A percentile compares a stretch with the other conserved stretches of the same genome.
These are phyloP conservation scores for Emergomyces pasteurianus DNA, from an alignment of 2,329 filamentous ascomycete genomes.

Conservation along the genomic window DNA sequence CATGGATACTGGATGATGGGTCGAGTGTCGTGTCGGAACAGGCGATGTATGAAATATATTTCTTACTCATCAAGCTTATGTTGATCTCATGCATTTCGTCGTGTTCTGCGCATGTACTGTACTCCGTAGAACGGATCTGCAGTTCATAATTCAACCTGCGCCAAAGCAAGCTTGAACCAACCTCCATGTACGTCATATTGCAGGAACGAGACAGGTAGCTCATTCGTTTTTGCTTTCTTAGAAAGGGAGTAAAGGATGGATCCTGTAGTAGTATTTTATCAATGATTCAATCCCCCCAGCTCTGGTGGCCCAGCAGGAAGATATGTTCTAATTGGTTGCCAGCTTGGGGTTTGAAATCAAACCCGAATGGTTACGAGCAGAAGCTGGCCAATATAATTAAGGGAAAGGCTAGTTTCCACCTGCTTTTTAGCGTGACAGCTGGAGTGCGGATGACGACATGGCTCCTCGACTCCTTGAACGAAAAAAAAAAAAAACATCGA, in stretches of 20 bases:
- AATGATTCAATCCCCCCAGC: no score
- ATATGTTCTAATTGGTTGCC: background rate
- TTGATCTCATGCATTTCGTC: background rate
- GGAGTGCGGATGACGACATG: background rate
- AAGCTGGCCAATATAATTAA: background rate
- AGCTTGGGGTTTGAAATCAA: background rate
- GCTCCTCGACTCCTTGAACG: background rate
- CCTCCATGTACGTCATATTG: background rate
- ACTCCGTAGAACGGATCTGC: background rate
- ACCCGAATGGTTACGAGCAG: background rate
- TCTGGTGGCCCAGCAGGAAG: background rate
- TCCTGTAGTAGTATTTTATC: no score
- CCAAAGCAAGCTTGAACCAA: background rate
- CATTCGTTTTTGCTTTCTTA: background rate
- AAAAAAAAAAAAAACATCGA: no score
- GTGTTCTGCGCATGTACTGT: background rate
- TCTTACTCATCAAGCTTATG: background rate
- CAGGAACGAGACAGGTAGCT: background rate
- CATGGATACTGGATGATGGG: background rate
- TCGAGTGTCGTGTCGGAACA: no score
- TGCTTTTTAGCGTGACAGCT: background rate
- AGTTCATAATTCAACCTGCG: background rate
- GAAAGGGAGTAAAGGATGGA: background rate
- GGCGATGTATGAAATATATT: no score
- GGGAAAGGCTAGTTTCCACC: background rate